Percentiles rank a stretch among this genome's conserved stretches.
Evolutionary conservation across 164 flowering plant species (phyloP).

Genomic region (Stephania japonica): DNA sequence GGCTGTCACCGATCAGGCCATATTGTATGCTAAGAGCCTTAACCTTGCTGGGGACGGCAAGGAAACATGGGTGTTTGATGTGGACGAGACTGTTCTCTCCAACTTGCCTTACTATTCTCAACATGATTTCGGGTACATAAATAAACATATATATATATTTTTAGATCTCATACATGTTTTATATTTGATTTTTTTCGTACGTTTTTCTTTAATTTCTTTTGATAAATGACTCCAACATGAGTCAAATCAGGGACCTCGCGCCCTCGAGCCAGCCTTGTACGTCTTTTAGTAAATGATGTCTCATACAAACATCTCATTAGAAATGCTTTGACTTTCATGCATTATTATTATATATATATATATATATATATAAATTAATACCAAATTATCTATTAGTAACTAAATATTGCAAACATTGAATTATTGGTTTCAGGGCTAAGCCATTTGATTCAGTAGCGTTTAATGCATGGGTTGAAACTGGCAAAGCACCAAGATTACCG

Average conservation of each 20-base stretch:
- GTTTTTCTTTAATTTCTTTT: no score
- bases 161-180: neutral
- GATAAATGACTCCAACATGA: no score
- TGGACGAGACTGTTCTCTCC: conserved; percentile 33
- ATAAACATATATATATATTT: no score
- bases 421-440: conserved; percentile 16
- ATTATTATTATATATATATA: neutral
- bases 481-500: conserved; percentile 19
- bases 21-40: conserved; percentile 23
- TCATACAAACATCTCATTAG: no score
- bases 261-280: no score
- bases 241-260: no score
- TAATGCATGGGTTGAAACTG: conserved; percentile 15
- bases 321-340: neutral
- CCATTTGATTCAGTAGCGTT: conserved; percentile 12
- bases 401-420: neutral
- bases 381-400: neutral
- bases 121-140: conserved; percentile 33
- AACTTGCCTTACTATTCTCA: conserved; percentile 40
- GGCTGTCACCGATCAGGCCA: conserved; percentile 22
- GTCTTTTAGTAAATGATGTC: neutral
- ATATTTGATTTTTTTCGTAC: neutral
- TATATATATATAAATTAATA: neutral
- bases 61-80: conserved; percentile 42
- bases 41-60: conserved; percentile 25